phyloP scores from a whole-genome alignment of 2,329 filamentous ascomycete genomes.

The Plectosphaerella cucumerina region DNA sequence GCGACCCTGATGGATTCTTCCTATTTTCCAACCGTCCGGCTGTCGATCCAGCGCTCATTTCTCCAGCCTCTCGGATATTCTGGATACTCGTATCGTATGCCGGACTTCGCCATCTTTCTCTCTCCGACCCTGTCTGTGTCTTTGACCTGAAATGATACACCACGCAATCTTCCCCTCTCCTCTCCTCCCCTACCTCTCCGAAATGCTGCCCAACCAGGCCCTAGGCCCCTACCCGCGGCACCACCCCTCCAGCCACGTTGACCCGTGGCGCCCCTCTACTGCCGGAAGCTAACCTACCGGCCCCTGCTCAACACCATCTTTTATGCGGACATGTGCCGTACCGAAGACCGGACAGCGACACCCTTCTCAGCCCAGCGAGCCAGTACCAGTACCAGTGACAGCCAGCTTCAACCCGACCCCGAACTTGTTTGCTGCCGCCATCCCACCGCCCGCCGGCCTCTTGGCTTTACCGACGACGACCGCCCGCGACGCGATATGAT shows the following conservation, averaged over 20 bases:
- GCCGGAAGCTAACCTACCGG: neutral
- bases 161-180: neutral
- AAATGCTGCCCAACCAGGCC: neutral
- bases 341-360: too few relatives aligned
- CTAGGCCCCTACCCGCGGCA: neutral
- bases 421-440: too few relatives aligned
- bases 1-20: neutral
- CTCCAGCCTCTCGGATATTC: neutral
- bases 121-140: neutral
- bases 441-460: too few relatives aligned
- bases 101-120: neutral
- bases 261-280: neutral
- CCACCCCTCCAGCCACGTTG: neutral
- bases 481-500: too few relatives aligned
- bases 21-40: neutral
- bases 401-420: neutral
- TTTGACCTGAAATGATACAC: neutral
- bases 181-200: neutral
- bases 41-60: neutral
- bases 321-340: neutral
- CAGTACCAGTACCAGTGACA: too few relatives aligned
- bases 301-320: neutral
- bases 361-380: too few relatives aligned
- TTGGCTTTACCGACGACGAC: too few relatives aligned
- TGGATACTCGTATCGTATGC: neutral